A percentile compares a stretch with the other conserved stretches of the same genome.
Evolutionary conservation across 2,329 filamentous ascomycete genomes (phyloP).

Genomic region (Claviceps capensis): DNA sequence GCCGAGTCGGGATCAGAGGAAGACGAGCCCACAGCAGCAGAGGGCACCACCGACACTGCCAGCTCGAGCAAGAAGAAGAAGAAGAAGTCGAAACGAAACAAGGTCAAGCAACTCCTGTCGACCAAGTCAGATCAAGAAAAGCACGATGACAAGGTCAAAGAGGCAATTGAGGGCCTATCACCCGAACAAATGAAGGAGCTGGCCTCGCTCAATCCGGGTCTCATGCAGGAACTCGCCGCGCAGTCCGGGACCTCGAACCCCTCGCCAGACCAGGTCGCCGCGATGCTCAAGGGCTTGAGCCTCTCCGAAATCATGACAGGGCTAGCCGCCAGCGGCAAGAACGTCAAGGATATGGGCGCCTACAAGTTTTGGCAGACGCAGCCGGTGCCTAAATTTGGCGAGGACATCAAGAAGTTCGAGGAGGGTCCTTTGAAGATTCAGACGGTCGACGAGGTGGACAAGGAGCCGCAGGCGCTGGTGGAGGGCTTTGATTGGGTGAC

Average conservation of each 20-base stretch:
- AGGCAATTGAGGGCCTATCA: slow-evolving; percentile 39
- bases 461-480: slow-evolving; percentile 60
- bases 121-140: slow-evolving; percentile 23
- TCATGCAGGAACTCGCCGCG: slow-evolving; percentile 43
- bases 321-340: slow-evolving; percentile 66
- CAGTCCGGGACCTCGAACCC: slow-evolving; percentile 23
- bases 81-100: slow-evolving; percentile 52
- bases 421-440: slow-evolving; percentile 80
- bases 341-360: slow-evolving; percentile 87
- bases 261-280: slow-evolving; percentile 30
- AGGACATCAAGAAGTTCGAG: slow-evolving; percentile 38
- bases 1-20: slow-evolving; percentile 35
- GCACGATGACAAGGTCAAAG: slow-evolving; percentile 25
- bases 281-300: slow-evolving; percentile 47
- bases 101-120: slow-evolving; percentile 35
- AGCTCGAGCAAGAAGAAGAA: slow-evolving; percentile 21
- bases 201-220: slow-evolving; percentile 57
- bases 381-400: slow-evolving; percentile 74
- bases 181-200: slow-evolving; percentile 50
- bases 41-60: slow-evolving; percentile 15
- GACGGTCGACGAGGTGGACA: slow-evolving; percentile 64
- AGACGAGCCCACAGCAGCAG: slow-evolving; percentile 27
- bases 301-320: slow-evolving; percentile 63
- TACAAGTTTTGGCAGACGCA: slow-evolving; percentile 99
- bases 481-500: slow-evolving; percentile 90